Evolutionary conservation across 805 yeast genomes (phyloP), one percentile per base, ranked within the genome.

Genomic region (Teunomyces panamensis): DNA sequence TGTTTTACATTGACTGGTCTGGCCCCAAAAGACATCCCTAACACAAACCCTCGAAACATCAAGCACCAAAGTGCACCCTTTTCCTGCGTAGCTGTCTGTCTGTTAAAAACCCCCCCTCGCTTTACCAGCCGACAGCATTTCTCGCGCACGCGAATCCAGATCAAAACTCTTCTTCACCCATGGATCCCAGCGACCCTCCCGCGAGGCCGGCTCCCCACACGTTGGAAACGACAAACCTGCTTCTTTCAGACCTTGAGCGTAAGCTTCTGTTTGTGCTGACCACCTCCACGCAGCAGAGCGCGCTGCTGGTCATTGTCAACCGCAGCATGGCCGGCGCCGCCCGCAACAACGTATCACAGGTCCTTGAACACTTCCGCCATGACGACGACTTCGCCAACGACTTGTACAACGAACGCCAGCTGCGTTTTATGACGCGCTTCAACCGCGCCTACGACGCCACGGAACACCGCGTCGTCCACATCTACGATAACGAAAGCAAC

Each of bases 401-500:
- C n/a, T 58, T 71, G 39, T 72, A 58, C 47, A 57, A 66, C 24
- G 73, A 71, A 45, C 58, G 75, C 42, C 70, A 68, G 52, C 51
- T 51, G 32, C 59, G 56, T 48, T 65, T 65, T 45, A 51, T 68
- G 49, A 66, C 24, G 24, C 24, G 24, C 6, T 20, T 20, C 24
- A 20, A 20, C 24, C 24, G 24, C 24, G 24, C 24, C 4, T 20
- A 20, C 24, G 24, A 20, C 24, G 24, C 24, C 24, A 20, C 24
- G 24, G 24, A 20, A 20, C 24, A 20, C 24, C 24, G 24, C 4
- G 24, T 6, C 24, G 24, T 20, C 24, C 24, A 20, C 24, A 20
- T 20, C 24, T 20, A 57, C 37, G 64, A 68, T 49, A 56, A 56
- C 46, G 54, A 58, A 30, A 56, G 53, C 36, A 33, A 13, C 39